These are phyloP conservation scores for Anacardium occidentale DNA, from an alignment of 345 rosid genomes.

Conservation along the genomic window DNA sequence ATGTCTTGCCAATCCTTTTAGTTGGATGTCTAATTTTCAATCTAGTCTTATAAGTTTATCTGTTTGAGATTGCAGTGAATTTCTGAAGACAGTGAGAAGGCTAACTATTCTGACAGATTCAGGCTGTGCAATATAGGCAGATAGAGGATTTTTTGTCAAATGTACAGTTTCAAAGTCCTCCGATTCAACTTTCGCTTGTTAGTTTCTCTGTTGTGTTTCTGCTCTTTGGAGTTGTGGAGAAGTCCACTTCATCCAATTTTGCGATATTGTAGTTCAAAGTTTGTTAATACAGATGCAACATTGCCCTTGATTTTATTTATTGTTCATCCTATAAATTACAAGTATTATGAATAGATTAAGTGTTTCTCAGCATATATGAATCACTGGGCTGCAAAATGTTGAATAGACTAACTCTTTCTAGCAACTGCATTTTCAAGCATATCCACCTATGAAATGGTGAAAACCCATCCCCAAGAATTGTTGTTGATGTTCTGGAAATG, in stretches of 20 bases:
- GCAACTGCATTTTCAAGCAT: neutral
- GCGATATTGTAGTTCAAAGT: conserved; percentile 17
- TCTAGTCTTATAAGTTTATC: neutral
- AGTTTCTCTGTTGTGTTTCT: conserved; percentile 7
- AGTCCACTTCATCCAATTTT: conserved; percentile 26
- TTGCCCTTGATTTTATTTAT: conserved; percentile 1
- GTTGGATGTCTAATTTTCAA: neutral
- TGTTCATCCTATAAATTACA: neutral
- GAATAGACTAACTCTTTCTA: neutral
- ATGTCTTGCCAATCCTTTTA: neutral
- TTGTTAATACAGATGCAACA: conserved; percentile 12
- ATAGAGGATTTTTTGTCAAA: conserved; percentile 27
- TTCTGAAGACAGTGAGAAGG: conserved; percentile 80
- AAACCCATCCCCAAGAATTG: neutral
- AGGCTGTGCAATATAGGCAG: conserved; percentile 52
- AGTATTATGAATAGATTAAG: neutral
- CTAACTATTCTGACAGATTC: conserved; percentile 69
- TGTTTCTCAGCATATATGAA: neutral
- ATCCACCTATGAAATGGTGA: neutral
- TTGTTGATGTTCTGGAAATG: too few species aligned
- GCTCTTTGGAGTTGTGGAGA: conserved; percentile 21
- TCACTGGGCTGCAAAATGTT: neutral
- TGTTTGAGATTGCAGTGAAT: conserved; percentile 53
- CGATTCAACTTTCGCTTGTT: conserved; percentile 1
- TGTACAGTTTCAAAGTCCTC: conserved; percentile 38